A percentile compares a stretch with the other conserved stretches of the same genome.
phyloP scores from a whole-genome alignment of 2,329 filamentous ascomycete genomes.

The Thielaviopsis populi region DNA sequence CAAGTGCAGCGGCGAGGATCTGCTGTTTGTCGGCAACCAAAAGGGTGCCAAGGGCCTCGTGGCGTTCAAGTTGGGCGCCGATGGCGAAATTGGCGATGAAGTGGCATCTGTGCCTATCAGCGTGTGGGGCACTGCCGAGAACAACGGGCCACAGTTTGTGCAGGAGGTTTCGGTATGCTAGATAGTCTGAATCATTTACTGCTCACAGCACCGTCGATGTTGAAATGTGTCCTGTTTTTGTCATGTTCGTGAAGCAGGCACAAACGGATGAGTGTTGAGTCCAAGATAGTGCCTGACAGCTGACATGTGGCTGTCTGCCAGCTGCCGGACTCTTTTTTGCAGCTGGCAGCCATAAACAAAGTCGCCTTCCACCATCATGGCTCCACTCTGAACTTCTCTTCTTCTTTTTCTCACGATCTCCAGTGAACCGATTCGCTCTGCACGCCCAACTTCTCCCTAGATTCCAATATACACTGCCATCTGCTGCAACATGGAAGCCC shows the following conservation, averaged over 20 bases:
- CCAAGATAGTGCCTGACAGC: background rate
- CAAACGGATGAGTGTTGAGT: too few relatives aligned
- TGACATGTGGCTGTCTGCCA: background rate
- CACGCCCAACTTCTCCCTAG: background rate
- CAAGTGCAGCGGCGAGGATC: constrained; percentile 22
- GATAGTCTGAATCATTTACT: background rate
- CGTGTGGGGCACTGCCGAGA: constrained; percentile 4
- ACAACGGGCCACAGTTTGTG: constrained; percentile 14
- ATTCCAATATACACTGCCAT: background rate
- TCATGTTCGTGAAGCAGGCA: too few relatives aligned
- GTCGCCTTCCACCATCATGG: background rate
- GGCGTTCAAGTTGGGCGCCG: constrained; percentile 25
- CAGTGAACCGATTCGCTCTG: background rate
- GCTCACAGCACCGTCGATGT: too few relatives aligned
- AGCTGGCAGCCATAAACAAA: background rate
- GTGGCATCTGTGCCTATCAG: constrained; percentile 10
- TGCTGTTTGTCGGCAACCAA: constrained; percentile 35
- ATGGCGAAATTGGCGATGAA: constrained; percentile 22
- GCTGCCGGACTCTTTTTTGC: background rate
- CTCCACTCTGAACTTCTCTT: background rate
- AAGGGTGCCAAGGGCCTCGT: constrained; percentile 28
- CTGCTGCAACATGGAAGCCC: constrained; percentile 12
- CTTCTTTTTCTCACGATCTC: background rate
- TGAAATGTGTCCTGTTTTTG: background rate
- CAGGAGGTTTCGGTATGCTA: constrained; percentile 6